Percentiles rank a stretch among this genome's conserved stretches.
Evolutionary conservation across 768 basidiomycete species (phyloP).

Genomic region (Tephrocybe sp.): DNA sequence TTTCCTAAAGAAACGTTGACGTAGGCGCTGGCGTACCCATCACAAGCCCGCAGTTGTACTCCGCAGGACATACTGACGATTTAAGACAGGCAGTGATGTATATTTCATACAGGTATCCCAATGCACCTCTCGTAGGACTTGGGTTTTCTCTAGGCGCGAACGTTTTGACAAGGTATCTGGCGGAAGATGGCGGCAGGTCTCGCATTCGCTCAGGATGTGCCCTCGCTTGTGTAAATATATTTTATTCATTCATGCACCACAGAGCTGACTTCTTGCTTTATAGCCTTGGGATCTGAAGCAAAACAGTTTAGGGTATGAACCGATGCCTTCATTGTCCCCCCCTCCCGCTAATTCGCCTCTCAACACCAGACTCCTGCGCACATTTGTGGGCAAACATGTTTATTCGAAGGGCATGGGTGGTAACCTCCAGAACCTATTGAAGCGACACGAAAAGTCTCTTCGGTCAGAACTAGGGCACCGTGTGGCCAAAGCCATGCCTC

Average conservation of each 20-base stretch:
- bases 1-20: background rate
- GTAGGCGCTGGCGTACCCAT: constrained; percentile 84
- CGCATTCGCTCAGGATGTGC: constrained; percentile 67
- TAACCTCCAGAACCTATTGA: constrained; percentile 64
- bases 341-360: background rate
- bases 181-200: constrained; percentile 71
- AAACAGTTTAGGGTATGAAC: constrained; percentile 46
- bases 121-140: constrained; percentile 80
- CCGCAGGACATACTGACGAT: constrained; percentile 89
- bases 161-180: constrained; percentile 86
- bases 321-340: background rate
- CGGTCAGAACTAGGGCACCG: constrained; percentile 48
- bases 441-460: constrained; percentile 49
- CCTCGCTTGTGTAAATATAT: constrained; percentile 69
- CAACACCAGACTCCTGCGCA: constrained; percentile 47
- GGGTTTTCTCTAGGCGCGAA: constrained; percentile 96
- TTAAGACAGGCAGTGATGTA: constrained; percentile 78
- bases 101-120: constrained; percentile 70
- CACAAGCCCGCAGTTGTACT: constrained; percentile 82
- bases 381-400: constrained; percentile 57
- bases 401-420: constrained; percentile 81
- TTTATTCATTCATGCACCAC: background rate
- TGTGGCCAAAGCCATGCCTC: constrained; percentile 47
- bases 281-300: constrained; percentile 55
- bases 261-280: constrained; percentile 17